Evolutionary conservation across 805 yeast genomes (phyloP), one percentile per base, ranked within the genome.

Genomic region (Torulaspora delbrueckii): DNA sequence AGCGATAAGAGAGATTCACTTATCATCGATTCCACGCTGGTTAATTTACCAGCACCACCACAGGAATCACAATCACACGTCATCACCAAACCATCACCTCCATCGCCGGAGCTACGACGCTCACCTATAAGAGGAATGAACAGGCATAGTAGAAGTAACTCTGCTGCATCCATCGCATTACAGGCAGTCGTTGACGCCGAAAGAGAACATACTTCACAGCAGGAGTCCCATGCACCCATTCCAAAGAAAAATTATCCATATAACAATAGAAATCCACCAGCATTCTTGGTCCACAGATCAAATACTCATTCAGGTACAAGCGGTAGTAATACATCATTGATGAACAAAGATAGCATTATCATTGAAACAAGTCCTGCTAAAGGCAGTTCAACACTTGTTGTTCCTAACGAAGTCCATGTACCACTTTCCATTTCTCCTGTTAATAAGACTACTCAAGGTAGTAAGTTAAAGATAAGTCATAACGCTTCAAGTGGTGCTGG

Each of bases 101-200:
- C 73, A 13, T 54, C 62, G 4, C 54, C 61, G 1, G 60, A 58
- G 24, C 36, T 54, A 24, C 50, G 59, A 39, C 52, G 53, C 36
- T 51, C 59, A 26, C 60, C 62, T 14, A 45, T 51, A 9, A 49
- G 47, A 31, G 46, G 48, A 18, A 39, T 42, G 36, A 56, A 48
- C 34, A 52, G 60, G 12, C 74, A 71, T 48, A 57, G 57, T 37
- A 68, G 75, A 60, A 66, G 64, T 22, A 65, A 66, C 37, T 71
- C 75, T 8, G 71, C 85, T 2, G 90, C 88, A 3, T 78, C 86
- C 30, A 59, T 73, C 50, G 90, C 84, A 8, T 68, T 84, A 47
- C 86, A 83, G 58, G 89, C 89, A 0, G 84, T 84, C 43, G 88
- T 81, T 10, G 78, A 80, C 49, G 86, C 85, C 7, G 82, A 78